Evolutionary conservation across 805 yeast species (phyloP).

Genomic region (Kodamaea jinghongensis): DNA sequence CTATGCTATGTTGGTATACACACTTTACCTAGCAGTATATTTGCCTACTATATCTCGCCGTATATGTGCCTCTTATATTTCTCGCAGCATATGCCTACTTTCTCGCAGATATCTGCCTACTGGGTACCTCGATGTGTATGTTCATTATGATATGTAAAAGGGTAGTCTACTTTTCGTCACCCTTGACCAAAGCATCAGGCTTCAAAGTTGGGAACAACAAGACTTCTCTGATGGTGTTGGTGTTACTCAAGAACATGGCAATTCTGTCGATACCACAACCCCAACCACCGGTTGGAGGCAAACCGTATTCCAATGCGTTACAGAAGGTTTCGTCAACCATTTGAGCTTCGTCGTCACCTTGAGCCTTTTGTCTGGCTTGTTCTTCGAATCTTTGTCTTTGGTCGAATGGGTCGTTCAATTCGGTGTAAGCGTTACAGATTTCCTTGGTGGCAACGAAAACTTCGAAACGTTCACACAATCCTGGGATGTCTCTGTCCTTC

Average conservation of each 20-base stretch:
- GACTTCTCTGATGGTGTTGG: slow-evolving; percentile 96
- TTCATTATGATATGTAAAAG: too few relatives aligned
- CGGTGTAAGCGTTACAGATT: slow-evolving; percentile 97
- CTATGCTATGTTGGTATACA: too few relatives aligned
- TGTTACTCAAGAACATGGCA: slow-evolving; percentile 96
- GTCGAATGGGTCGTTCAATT: slow-evolving; percentile 97
- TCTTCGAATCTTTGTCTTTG: slow-evolving; percentile 97
- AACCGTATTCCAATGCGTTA: slow-evolving; percentile 95
- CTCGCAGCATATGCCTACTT: too few relatives aligned
- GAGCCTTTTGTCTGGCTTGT: slow-evolving; percentile 97
- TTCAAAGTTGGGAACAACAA: slow-evolving; percentile 97
- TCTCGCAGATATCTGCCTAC: too few relatives aligned
- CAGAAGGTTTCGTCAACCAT: slow-evolving; percentile 94
- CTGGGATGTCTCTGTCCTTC: slow-evolving; percentile 87
- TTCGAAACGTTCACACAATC: slow-evolving; percentile 97
- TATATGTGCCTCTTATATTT: too few relatives aligned
- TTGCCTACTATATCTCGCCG: too few relatives aligned
- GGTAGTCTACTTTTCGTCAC: slow-evolving; percentile 24
- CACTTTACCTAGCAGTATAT: too few relatives aligned
- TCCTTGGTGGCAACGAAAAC: slow-evolving; percentile 98
- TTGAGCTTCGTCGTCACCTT: slow-evolving; percentile 99
- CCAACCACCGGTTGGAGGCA: slow-evolving; percentile 99
- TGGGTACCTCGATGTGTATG: too few relatives aligned
- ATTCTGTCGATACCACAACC: slow-evolving; percentile 98
- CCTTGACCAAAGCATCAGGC: slow-evolving; percentile 63